Conservation (phyloP, 164 flowering plant genomes). For the Paratinospora sagittata region DNA sequence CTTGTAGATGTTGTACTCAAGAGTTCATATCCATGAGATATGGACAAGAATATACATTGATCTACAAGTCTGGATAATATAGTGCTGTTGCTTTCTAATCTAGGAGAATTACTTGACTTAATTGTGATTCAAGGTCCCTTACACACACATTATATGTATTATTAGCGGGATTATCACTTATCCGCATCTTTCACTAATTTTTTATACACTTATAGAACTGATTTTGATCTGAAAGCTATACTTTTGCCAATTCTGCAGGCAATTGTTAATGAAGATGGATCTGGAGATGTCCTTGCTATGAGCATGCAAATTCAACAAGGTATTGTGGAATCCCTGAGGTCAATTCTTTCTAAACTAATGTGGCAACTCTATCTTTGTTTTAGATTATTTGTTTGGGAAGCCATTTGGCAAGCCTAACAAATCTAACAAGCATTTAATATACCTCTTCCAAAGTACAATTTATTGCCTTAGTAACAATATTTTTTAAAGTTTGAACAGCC, state of each 20-base stretch:
- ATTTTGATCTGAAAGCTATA: neutral
- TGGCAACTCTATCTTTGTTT: neutral
- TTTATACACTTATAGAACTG: neutral
- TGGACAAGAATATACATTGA: neutral
- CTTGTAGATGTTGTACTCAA: neutral
- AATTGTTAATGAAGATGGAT: constrained; percentile 92
- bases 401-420: neutral
- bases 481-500: neutral
- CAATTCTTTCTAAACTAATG: neutral
- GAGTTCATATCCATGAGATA: neutral
- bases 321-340: constrained; percentile 15
- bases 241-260: constrained; percentile 44
- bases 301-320: constrained; percentile 91
- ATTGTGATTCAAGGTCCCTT: neutral
- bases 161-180: neutral
- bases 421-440: neutral
- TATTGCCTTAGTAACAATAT: neutral
- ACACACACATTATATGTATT: neutral
- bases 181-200: neutral
- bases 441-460: neutral
- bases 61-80: neutral
- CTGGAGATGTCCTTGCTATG: constrained; percentile 93
- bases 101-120: neutral
- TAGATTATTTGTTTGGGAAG: neutral
- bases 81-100: neutral